These are phyloP conservation scores for Xylaria acuta DNA, from an alignment of 495 filamentous ascomycete genomes.

Conservation along the genomic window DNA sequence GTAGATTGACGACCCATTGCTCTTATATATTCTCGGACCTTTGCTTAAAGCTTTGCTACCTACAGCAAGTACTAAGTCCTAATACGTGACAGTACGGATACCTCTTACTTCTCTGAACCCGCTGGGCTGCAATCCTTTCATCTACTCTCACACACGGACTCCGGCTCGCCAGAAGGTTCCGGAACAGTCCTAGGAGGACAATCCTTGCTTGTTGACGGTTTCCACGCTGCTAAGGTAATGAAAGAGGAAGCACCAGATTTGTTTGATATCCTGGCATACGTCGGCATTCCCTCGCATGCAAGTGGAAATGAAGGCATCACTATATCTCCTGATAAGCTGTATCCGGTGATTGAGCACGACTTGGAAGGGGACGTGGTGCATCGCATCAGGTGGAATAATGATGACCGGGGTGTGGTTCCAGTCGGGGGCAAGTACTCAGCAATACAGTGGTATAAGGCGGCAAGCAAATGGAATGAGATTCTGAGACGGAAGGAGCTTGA, in stretches of 20 bases:
- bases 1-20: not conserved
- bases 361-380: slow-evolving; percentile 56
- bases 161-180: slow-evolving; percentile 18
- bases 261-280: slow-evolving; percentile 57
- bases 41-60: not conserved
- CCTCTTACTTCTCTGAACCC: slow-evolving; percentile 90
- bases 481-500: slow-evolving; percentile 60
- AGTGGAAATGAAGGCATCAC: slow-evolving; percentile 83
- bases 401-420: slow-evolving; percentile 74
- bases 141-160: slow-evolving; percentile 72
- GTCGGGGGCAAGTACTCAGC: slow-evolving; percentile 36
- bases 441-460: slow-evolving; percentile 78
- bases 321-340: slow-evolving; percentile 69
- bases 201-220: slow-evolving; percentile 84
- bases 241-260: slow-evolving; percentile 51
- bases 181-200: slow-evolving; percentile 61
- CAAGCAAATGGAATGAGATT: slow-evolving; percentile 67
- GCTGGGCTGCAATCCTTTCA: slow-evolving; percentile 91
- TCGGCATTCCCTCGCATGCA: slow-evolving; percentile 72
- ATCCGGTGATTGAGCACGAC: slow-evolving; percentile 69
- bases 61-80: not conserved
- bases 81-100: slow-evolving; percentile 67
- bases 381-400: slow-evolving; percentile 90
- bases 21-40: not conserved
- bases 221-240: slow-evolving; percentile 68